A percentile compares a stretch with the other conserved stretches of the same genome.
Conservation (phyloP, 805 yeast genomes). For the Ogataea henricii region DNA sequence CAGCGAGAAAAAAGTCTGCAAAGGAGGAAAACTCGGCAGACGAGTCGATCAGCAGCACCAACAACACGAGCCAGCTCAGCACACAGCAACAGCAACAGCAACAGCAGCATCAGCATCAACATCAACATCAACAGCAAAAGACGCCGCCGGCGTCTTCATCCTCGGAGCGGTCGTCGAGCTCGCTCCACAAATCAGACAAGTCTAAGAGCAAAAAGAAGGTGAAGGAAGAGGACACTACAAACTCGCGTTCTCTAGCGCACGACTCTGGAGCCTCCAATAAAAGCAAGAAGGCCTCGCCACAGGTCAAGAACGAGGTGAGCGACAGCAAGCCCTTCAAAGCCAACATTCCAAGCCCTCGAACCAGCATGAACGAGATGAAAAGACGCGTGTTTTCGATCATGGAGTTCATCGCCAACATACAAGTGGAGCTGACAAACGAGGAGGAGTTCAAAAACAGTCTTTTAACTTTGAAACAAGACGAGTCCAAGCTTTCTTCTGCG, state of each 20-base stretch:
- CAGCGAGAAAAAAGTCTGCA: conserved; percentile 22
- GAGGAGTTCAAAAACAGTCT: conserved; percentile 51
- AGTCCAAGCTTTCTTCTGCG: conserved; percentile 26
- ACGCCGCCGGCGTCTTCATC: conserved; percentile 25
- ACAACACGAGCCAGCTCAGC: conserved; percentile 11
- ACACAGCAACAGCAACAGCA: background rate
- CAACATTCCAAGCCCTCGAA: conserved; percentile 74
- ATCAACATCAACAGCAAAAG: conserved; percentile 11
- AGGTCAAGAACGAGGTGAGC: conserved; percentile 39
- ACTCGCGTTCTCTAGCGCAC: background rate
- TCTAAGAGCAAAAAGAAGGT: conserved; percentile 21
- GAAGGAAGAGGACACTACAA: conserved; percentile 1
- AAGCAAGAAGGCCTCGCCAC: conserved; percentile 22
- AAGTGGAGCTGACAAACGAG: conserved; percentile 77
- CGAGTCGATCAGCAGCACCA: conserved; percentile 15
- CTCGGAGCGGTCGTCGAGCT: conserved; percentile 18
- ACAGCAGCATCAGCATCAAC: too few species aligned
- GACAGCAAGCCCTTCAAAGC: conserved; percentile 79
- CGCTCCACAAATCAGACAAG: conserved; percentile 17
- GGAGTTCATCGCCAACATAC: conserved; percentile 88
- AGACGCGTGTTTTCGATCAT: conserved; percentile 85
- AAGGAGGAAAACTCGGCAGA: conserved; percentile 26
- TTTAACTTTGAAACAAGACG: conserved; percentile 34
- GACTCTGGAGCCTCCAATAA: background rate
- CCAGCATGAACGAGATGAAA: conserved; percentile 80